A percentile compares a stretch with the other conserved stretches of the same genome.
These are phyloP conservation scores for Wickerhamomyces bovis DNA, from an alignment of 805 yeast genomes.

Conservation along the genomic window DNA sequence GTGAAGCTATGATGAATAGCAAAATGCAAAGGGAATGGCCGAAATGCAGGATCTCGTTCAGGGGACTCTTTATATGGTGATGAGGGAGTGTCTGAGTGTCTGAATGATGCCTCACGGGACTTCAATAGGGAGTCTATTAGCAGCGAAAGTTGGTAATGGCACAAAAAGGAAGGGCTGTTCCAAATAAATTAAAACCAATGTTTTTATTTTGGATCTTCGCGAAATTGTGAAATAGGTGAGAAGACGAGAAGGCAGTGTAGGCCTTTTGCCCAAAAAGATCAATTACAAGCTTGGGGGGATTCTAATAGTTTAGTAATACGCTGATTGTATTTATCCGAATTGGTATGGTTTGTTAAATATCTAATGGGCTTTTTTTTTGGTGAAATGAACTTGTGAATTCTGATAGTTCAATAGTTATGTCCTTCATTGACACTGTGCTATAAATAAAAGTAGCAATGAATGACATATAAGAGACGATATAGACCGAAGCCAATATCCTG, in stretches of 20 bases:
- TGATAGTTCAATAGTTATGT: too few relatives aligned
- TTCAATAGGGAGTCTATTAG: neutral
- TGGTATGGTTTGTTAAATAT: too few relatives aligned
- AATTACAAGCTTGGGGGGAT: too few relatives aligned
- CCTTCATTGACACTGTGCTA: too few relatives aligned
- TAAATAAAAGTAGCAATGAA: neutral
- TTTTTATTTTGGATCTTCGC: neutral
- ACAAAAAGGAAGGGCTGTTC: neutral
- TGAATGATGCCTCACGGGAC: neutral
- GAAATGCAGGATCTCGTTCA: neutral
- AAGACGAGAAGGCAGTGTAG: neutral
- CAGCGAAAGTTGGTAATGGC: neutral
- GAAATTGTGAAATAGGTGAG: neutral
- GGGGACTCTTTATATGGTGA: neutral
- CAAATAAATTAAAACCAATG: too few relatives aligned
- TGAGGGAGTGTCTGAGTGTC: neutral
- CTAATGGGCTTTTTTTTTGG: too few relatives aligned
- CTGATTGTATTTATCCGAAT: too few relatives aligned
- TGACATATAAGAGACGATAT: too few relatives aligned
- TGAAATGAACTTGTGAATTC: too few relatives aligned
- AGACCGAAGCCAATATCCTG: too few relatives aligned
- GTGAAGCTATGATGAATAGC: neutral
- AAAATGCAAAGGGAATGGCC: neutral
- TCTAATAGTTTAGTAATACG: too few relatives aligned
- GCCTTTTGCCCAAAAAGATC: too few relatives aligned